A percentile compares a stretch with the other conserved stretches of the same genome.
Conservation (phyloP, 2,329 filamentous ascomycete species). For the Neospermospora avenae region DNA sequence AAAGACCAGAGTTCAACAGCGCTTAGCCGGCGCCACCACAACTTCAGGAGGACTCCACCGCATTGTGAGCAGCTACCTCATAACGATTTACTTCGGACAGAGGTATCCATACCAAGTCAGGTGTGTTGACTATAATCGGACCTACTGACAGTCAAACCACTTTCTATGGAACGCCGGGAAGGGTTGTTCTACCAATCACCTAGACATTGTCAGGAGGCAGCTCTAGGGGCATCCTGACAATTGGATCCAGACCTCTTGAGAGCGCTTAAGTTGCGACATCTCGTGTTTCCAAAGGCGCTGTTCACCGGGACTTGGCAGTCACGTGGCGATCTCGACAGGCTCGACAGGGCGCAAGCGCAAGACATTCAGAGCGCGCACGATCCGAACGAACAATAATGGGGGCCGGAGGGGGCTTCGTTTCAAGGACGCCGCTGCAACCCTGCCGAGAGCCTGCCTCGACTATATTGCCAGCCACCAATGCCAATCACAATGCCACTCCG, state of each 20-base stretch:
- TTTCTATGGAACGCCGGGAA: neutral
- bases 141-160: neutral
- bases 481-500: neutral
- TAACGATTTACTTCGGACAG: neutral
- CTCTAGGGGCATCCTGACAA: neutral
- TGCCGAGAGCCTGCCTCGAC: too few species aligned
- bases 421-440: neutral
- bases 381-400: slow-evolving; percentile 7
- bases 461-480: too few species aligned
- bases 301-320: neutral
- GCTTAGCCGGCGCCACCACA: neutral
- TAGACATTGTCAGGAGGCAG: neutral
- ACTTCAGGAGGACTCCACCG: neutral
- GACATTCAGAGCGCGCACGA: neutral
- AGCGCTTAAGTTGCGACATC: slow-evolving; percentile 2
- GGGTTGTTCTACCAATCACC: neutral
- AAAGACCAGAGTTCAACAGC: too few species aligned
- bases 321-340: neutral
- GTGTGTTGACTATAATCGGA: neutral
- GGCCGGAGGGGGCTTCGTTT: slow-evolving; percentile 8
- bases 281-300: slow-evolving; percentile 2
- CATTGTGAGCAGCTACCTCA: neutral
- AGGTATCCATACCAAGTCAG: neutral
- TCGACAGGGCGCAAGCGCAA: neutral
- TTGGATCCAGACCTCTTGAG: neutral